phyloP scores from a whole-genome alignment of 106 monocot genomes.

The Cymbidium sinense region DNA sequence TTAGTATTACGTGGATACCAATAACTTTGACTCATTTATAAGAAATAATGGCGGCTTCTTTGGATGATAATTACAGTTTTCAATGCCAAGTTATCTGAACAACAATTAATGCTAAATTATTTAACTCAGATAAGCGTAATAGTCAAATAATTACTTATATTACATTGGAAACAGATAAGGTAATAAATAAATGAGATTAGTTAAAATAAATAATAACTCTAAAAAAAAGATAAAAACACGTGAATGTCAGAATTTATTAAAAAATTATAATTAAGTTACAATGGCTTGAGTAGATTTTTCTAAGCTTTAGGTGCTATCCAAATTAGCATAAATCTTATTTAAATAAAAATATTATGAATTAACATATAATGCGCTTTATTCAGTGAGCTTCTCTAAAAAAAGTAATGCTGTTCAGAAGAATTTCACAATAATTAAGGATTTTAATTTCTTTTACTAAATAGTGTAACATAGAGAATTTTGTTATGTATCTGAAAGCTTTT shows the following conservation, averaged over 20 bases:
- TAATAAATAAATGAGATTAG: too few species aligned
- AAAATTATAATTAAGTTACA: too few species aligned
- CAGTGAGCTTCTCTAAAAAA: too few species aligned
- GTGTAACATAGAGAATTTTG: neutral
- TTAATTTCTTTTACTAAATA: too few species aligned
- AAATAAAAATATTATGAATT: too few species aligned
- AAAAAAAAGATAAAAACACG: neutral
- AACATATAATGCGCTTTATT: too few species aligned
- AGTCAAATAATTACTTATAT: neutral
- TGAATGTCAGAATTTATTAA: neutral
- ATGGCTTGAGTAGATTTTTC: too few species aligned
- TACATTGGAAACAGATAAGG: neutral
- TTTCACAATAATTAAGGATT: too few species aligned
- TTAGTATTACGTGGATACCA: neutral
- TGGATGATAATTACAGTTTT: neutral
- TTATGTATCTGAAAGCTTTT: neutral
- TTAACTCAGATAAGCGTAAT: neutral
- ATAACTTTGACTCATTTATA: neutral
- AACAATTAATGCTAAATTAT: neutral
- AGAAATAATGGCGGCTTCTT: neutral
- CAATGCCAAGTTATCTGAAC: neutral
- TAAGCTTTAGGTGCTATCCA: too few species aligned
- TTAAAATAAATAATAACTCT: neutral
- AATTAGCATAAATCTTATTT: too few species aligned
- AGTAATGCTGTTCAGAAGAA: too few species aligned